Conservation (phyloP, 2,329 filamentous ascomycete species). For the Teratosphaeria gauchensis region DNA sequence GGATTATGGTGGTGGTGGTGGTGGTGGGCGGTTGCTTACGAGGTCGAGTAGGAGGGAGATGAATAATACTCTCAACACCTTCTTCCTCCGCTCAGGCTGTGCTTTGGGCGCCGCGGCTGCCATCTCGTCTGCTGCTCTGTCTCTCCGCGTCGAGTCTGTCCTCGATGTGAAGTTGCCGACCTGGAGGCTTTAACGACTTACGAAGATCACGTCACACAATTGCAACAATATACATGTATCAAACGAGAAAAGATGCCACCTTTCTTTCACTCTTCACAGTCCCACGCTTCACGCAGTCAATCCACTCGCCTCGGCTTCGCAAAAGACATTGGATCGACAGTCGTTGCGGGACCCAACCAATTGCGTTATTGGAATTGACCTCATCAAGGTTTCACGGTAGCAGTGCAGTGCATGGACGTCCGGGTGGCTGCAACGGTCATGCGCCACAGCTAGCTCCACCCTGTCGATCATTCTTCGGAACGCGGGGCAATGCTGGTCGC, state of each 20-base stretch:
- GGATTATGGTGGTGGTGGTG: not conserved
- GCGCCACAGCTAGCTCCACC: no score
- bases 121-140: not conserved
- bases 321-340: slow-evolving; percentile 20
- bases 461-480: no score
- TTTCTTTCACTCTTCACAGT: no score
- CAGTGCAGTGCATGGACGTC: no score
- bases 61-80: slow-evolving; percentile 78
- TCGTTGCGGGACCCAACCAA: not conserved
- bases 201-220: no score
- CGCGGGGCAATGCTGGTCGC: no score
- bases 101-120: no score
- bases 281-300: no score
- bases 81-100: not conserved
- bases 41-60: slow-evolving; percentile 81
- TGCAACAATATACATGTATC: no score
- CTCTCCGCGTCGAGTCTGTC: not conserved
- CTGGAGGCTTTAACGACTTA: no score
- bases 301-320: slow-evolving; percentile 14
- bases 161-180: not conserved
- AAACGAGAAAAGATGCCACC: no score
- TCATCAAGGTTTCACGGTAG: not conserved
- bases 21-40: slow-evolving; percentile 40
- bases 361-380: not conserved
- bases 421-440: not conserved